These are phyloP conservation scores for Backusella tarrabulga DNA, from an alignment of 192 early-diverging fungal species.

Conservation along the genomic window DNA sequence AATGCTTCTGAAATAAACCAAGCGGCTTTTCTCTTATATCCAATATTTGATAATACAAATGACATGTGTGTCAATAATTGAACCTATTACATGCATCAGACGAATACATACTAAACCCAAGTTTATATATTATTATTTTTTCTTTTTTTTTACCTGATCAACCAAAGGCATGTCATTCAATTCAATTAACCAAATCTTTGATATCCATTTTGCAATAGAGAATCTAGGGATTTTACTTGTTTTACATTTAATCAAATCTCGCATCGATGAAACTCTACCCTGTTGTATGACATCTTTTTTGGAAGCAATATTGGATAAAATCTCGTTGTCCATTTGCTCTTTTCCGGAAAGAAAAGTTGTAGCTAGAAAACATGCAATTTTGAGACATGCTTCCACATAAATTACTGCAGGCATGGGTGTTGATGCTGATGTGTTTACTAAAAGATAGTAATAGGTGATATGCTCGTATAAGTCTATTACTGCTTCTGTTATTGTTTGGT, in stretches of 20 bases:
- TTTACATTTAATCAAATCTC: constrained; percentile 8
- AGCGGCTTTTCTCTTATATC: constrained; percentile 21
- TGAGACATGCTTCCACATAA: constrained; percentile 60
- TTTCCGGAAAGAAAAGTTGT: constrained; percentile 36
- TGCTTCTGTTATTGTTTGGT: constrained; percentile 28
- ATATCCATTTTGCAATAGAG: constrained; percentile 60
- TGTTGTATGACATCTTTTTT: constrained; percentile 17
- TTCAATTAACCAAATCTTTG: constrained; percentile 43
- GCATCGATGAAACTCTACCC: not conserved
- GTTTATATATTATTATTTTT: not conserved
- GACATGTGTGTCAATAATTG: constrained; percentile 14
- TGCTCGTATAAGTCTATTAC: constrained; percentile 64
- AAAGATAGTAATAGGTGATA: constrained; percentile 61
- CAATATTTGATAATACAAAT: constrained; percentile 12
- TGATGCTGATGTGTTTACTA: constrained; percentile 34
- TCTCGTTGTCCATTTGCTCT: not conserved
- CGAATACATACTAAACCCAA: not conserved
- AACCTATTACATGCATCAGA: not conserved
- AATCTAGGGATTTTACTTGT: constrained; percentile 45
- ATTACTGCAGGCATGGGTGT: constrained; percentile 51
- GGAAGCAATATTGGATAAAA: constrained; percentile 16
- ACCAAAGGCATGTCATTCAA: constrained; percentile 48
- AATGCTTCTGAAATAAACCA: constrained; percentile 12
- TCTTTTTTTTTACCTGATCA: constrained; percentile 45
- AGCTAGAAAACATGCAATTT: constrained; percentile 62